Evolutionary conservation across 345 rosid species (phyloP).

Genomic region (Corchorus capsularis): DNA sequence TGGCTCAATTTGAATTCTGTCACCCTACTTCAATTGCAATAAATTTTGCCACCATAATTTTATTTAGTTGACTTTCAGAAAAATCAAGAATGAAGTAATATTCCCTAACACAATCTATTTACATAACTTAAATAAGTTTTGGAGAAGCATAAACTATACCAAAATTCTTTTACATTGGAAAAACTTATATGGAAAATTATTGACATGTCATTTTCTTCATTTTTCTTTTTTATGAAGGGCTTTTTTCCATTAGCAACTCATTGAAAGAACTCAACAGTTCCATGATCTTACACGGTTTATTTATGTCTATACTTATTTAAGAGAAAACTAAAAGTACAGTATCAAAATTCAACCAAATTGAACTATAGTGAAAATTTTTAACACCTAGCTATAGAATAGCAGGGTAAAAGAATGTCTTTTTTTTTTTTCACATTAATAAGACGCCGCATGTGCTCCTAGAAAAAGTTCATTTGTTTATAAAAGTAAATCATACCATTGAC

Average conservation of each 20-base stretch:
- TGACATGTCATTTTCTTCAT: neutral
- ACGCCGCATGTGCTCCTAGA: no score
- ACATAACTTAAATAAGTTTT: neutral
- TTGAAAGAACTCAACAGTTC: neutral
- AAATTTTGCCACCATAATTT: neutral
- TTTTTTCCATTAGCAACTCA: neutral
- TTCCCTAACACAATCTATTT: neutral
- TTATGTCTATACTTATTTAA: neutral
- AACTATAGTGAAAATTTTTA: neutral
- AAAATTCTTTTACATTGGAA: neutral
- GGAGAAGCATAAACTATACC: neutral
- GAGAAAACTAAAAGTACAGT: neutral
- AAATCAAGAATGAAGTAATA: neutral
- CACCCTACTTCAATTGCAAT: neutral
- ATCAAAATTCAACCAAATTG: neutral
- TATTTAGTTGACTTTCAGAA: neutral
- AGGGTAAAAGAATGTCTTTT: no score
- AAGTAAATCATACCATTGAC: no score
- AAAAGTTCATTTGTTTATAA: no score
- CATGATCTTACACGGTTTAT: neutral
- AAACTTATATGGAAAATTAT: neutral
- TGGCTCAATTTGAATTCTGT: no score
- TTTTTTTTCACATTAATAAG: no score
- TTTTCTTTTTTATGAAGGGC: no score
- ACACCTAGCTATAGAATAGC: neutral